Base-by-base conservation (phyloP, 106 monocot genomes). In the Dactylorhiza incarnata region DNA sequence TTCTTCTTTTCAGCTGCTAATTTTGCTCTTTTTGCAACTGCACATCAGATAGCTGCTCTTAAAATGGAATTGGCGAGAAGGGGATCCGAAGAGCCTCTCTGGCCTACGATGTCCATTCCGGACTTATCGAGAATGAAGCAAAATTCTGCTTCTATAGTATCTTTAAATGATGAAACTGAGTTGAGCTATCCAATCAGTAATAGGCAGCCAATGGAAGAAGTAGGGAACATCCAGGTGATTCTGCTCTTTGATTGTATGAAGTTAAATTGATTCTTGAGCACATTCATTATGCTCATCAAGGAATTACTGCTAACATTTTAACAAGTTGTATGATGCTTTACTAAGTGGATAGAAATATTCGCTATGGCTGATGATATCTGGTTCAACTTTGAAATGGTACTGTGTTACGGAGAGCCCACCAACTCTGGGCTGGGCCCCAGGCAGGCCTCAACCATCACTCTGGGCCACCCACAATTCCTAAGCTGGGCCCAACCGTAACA, bases 151-250 rank as follows among this genome's bases (percentile, higher is more conserved):
- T 46, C 47, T 46, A 8, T 17, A 17, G 16, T 15, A 5, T 46
- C 6, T 2, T 46, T 13, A 45, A 71, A 47, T 71, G 55, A 49
- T 44, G 12, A 71, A 55, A 37, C 53, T 54, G 29, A 51, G 51
- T 3, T 54, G 23, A 22, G 23, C 17, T 24, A 73, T 50, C 50
- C 51, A 50, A 22, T 76, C 68, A 84, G 52, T 23, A 65, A 63
- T 16, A 84, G 83, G 61, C 85, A 80, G 47, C 78, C 81, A 48
- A 76, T 85, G 80, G 88, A 89, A 54, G 89, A 86, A 20, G 84
- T 82, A 9, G 81, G 78, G 56, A 86, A 87, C 47, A 76, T 87
- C n/a, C 79, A 85, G 87, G 85, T 90, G 81, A 72, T 17, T 9
- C 20, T 59, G 7, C 7, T 8, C 26, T 13, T 58, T 11, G 16